Conservation (phyloP, 1,284 basidiomycete genomes). For the Ceratobasidium theobromae region DNA sequence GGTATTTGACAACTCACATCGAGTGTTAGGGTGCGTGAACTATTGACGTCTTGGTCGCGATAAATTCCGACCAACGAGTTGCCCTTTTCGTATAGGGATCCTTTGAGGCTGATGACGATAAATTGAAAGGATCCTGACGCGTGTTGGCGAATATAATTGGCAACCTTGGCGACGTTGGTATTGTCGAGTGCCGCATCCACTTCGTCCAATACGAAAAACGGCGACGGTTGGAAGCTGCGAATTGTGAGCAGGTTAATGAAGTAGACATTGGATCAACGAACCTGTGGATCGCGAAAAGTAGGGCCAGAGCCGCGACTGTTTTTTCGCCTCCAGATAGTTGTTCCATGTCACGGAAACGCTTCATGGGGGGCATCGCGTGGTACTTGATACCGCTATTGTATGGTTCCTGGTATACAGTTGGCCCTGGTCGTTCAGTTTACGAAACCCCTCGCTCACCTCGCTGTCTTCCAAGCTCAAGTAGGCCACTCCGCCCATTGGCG, state of each 20-base stretch:
- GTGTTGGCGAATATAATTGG: constrained; percentile 83
- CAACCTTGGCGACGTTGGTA: constrained; percentile 91
- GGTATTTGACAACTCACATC: constrained; percentile 64
- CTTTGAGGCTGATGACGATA: constrained; percentile 95
- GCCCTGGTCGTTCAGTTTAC: neutral
- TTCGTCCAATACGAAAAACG: constrained; percentile 98
- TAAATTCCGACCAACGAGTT: constrained; percentile 92
- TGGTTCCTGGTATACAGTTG: constrained; percentile 73
- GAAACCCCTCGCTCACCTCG: constrained; percentile 60
- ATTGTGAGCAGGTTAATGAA: constrained; percentile 19
- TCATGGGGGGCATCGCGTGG: constrained; percentile 99
- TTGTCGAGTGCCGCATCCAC: constrained; percentile 97
- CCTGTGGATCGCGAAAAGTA: constrained; percentile 97
- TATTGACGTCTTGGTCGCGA: constrained; percentile 90
- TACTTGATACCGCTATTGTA: constrained; percentile 96
- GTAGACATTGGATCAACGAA: constrained; percentile 41
- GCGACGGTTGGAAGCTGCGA: constrained; percentile 89
- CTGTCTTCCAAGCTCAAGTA: constrained; percentile 95
- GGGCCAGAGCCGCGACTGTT: constrained; percentile 93
- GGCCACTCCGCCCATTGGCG: constrained; percentile 93
- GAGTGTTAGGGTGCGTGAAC: constrained; percentile 83
- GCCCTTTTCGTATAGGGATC: constrained; percentile 86
- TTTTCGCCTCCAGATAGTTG: constrained; percentile 98
- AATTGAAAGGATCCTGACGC: constrained; percentile 87
- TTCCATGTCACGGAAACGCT: constrained; percentile 98